phyloP scores from a whole-genome alignment of 2,329 filamentous ascomycete genomes.

The Alternaria consortialis region DNA sequence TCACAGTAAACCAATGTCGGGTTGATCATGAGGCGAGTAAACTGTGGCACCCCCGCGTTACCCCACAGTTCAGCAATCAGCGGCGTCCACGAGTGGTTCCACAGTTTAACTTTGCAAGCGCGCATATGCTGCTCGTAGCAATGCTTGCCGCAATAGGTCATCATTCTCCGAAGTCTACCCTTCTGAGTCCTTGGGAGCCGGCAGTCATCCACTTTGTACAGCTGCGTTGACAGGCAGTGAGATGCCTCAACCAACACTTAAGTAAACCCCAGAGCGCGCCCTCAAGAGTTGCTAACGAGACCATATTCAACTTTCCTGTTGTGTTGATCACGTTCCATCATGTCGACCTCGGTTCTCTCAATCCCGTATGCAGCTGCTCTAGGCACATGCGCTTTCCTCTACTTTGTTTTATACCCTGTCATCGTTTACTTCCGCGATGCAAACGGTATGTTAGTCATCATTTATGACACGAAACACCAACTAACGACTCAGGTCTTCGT shows the following conservation, averaged over 20 bases:
- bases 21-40: constrained; percentile 1
- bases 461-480: not conserved
- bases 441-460: constrained; percentile 44
- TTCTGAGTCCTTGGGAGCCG: not conserved
- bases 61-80: constrained; percentile 17
- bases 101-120: not conserved
- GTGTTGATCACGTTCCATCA: constrained; percentile 15
- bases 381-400: constrained; percentile 38
- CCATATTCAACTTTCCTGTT: not conserved
- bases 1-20: not conserved
- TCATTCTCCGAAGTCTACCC: constrained; percentile 27
- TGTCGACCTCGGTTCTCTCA: constrained; percentile 25
- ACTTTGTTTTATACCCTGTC: constrained; percentile 54
- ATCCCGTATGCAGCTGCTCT: constrained; percentile 38
- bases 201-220: not conserved
- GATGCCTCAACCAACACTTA: constrained; percentile 16
- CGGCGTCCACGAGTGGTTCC: not conserved
- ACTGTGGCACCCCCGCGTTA: constrained; percentile 6
- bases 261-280: constrained; percentile 7
- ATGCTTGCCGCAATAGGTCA: not conserved
- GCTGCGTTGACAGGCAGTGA: not conserved
- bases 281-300: not conserved
- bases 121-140: not conserved
- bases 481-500: constrained; percentile 48
- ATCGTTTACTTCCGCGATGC: constrained; percentile 57